phyloP scores from a whole-genome alignment of 495 filamentous ascomycete species.

The Tuber aestivum region DNA sequence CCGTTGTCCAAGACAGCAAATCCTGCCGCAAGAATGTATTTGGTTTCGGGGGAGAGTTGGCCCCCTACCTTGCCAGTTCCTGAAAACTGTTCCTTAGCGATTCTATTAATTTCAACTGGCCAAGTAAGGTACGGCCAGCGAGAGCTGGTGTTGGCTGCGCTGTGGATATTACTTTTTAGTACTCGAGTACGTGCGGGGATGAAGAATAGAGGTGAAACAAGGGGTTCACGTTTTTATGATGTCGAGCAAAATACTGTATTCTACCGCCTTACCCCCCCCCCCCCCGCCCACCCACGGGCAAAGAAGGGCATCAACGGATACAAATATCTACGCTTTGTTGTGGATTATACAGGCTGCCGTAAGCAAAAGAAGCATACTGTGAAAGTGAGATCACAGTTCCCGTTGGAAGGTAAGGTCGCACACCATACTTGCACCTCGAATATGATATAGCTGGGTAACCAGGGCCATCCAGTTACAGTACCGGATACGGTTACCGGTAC shows the following conservation, averaged over 20 bases:
- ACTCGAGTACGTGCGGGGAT: background rate
- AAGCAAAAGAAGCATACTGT: background rate
- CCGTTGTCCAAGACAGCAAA: background rate
- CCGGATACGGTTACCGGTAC: background rate
- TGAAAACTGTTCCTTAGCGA: background rate
- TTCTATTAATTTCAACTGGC: background rate
- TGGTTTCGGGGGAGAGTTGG: background rate
- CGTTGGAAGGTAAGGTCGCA: background rate
- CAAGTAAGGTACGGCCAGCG: background rate
- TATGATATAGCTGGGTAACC: background rate
- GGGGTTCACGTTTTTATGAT: background rate
- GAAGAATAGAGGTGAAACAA: background rate
- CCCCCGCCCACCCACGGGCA: background rate
- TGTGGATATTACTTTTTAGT: background rate
- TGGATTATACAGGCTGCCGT: too few species aligned
- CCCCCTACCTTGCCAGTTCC: background rate
- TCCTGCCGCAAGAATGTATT: background rate
- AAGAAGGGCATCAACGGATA: background rate
- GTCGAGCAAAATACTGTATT: background rate
- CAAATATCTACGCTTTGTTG: too few species aligned
- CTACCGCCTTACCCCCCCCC: too few species aligned
- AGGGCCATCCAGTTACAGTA: background rate
- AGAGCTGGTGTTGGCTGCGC: background rate
- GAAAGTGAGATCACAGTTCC: background rate
- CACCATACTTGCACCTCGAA: background rate